These are phyloP conservation scores for Schizothecium vesticola DNA, from an alignment of 495 filamentous ascomycete species.

Conservation along the genomic window DNA sequence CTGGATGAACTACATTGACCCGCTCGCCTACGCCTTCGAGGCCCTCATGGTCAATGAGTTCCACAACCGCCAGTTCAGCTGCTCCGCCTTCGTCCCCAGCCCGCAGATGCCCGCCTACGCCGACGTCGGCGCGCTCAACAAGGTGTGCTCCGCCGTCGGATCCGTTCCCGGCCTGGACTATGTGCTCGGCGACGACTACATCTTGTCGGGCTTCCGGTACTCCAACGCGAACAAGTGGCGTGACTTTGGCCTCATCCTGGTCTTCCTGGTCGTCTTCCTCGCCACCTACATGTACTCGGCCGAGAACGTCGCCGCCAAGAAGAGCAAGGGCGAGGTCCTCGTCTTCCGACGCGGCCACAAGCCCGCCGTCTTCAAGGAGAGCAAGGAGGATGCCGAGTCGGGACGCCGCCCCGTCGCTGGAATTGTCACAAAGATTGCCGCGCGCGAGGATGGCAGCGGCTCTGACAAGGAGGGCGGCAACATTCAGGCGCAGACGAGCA, in stretches of 20 bases:
- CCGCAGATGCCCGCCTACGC: slow-evolving; percentile 42
- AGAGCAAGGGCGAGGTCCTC: slow-evolving; percentile 83
- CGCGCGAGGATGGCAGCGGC: slow-evolving; percentile 35
- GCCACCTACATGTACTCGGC: slow-evolving; percentile 61
- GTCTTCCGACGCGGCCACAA: slow-evolving; percentile 76
- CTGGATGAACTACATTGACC: slow-evolving; percentile 85
- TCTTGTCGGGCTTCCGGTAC: slow-evolving; percentile 57
- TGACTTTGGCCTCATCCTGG: slow-evolving; percentile 76
- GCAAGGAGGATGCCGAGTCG: slow-evolving; percentile 50
- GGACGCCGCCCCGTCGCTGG: slow-evolving; percentile 41
- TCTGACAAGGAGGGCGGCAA: slow-evolving; percentile 40
- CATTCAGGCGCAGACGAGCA: slow-evolving; percentile 55
- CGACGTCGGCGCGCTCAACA: slow-evolving; percentile 33
- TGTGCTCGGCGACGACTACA: slow-evolving; percentile 63
- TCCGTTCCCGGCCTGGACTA: slow-evolving; percentile 49
- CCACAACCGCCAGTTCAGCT: slow-evolving; percentile 56
- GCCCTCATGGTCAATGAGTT: slow-evolving; percentile 90
- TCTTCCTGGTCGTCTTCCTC: slow-evolving; percentile 65
- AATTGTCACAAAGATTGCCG: slow-evolving; percentile 37
- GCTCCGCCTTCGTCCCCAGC: slow-evolving; percentile 56
- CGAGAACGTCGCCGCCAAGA: slow-evolving; percentile 69
- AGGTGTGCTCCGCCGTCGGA: slow-evolving; percentile 59
- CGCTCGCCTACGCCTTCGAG: slow-evolving; percentile 83
- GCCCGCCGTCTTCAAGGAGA: slow-evolving; percentile 51
- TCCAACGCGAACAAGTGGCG: slow-evolving; percentile 63